phyloP scores from a whole-genome alignment of 176 grass and related monocot genomes.

The Elymus sibiricus region DNA sequence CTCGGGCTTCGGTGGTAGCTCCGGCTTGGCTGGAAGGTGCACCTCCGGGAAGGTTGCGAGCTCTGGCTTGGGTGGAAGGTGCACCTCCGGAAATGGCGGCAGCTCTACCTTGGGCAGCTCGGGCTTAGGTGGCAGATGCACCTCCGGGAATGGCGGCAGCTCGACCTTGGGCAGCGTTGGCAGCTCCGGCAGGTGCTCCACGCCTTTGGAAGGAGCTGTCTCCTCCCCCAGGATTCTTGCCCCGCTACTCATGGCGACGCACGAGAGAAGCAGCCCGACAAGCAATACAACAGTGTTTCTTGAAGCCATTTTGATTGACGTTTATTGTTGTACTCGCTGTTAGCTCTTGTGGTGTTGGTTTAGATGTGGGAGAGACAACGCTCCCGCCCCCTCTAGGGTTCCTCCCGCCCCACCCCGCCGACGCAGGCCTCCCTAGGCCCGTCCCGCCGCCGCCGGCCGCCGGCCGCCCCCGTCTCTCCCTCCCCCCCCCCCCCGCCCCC shows the following conservation, averaged over 20 bases:
- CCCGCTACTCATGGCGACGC: not conserved
- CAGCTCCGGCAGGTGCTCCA: slow-evolving; percentile 12
- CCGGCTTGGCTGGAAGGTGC: not conserved
- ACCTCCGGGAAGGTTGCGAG: not conserved
- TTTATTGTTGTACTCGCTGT: too few species aligned
- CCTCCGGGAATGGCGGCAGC: not conserved
- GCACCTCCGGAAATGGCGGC: not conserved
- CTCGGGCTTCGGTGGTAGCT: not conserved
- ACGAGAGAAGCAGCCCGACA: not conserved
- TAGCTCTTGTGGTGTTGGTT: not conserved
- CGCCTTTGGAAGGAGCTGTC: not conserved
- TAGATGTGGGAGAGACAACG: not conserved
- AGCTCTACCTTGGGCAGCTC: not conserved
- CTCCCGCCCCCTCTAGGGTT: too few species aligned
- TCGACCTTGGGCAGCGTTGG: slow-evolving; percentile 1
- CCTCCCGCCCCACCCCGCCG: too few species aligned
- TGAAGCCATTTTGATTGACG: not conserved
- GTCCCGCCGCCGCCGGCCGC: too few species aligned
- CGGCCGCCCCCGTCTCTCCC: too few species aligned
- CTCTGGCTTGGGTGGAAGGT: not conserved
- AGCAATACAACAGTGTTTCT: not conserved
- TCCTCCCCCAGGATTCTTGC: slow-evolving; percentile 8
- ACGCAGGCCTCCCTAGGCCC: too few species aligned
- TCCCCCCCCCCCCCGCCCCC: too few species aligned
- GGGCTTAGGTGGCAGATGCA: not conserved